Evolutionary conservation across 257 asterid genomes (phyloP), one percentile per base, ranked within the genome.

Genomic region (Coffea eugenioides): DNA sequence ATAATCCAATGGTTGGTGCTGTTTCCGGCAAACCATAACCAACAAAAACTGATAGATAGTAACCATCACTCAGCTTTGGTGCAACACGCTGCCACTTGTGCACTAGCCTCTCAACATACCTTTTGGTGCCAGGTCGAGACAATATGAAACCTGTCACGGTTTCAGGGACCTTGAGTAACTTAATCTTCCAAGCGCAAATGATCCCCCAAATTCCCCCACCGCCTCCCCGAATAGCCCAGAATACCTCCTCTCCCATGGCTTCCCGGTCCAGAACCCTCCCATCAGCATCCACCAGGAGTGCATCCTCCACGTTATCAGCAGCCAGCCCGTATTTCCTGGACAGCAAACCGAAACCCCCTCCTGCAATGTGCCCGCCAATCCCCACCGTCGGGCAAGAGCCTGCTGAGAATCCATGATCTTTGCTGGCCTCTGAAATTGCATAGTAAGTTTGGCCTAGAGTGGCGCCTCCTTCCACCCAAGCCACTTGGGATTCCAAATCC

Each of bases 361-460:
- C 97, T 0, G 89, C 80, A 25, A 93, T 83, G 82, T 93, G 97
- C 25, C 97, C 97, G 0, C 97, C 91, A 23, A 90, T 86, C 54
- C 97, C 97, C 1, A 93, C 97, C 0, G 97, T 93, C 3, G 97
- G 97, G 74, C 97, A 93, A 1, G 97, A 91, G 3, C 97, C 95
- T 0, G 97, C 95, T 0, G 97, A 72, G 45, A 91, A 93, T 10
- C 90, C 97, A 25, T 74, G 89, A 27, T 45, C 82, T 12, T 34
- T 46, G 78, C 89, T 89, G 4, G 82, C 78, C 71, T 73, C 74
- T 3, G 92, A 79, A 41, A 93, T 90, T n/a, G 92, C 81, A 49
- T 75, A 87, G 67, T 91, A 93, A 27, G 92, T 84, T 82, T 90
- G 88, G 65, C 97, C 97, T 0, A 93, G 84, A 0, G 95, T 91